Base-by-base conservation (phyloP, 2,329 filamentous ascomycete genomes). In the Trichoderma endophyticum region DNA sequence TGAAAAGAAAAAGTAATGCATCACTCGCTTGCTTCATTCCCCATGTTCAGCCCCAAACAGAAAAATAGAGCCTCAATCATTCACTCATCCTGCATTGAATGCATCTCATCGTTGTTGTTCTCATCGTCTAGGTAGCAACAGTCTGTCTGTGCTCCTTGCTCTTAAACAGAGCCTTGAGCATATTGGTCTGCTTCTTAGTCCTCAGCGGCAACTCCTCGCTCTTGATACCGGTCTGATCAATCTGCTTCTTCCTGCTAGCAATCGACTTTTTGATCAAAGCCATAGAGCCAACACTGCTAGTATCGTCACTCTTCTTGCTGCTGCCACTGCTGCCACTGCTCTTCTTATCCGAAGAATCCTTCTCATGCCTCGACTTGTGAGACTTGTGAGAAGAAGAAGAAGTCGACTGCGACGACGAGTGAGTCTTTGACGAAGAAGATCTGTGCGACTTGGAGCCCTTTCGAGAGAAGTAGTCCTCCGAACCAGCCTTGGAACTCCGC, bases 101-200 rank as follows among this genome's bases (percentile, higher is more conserved):
- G 15, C 26, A 48, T 32, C 24, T 6, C 26, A 48, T 32, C 24
- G 3, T 15, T 36, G 30, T 8, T 30, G 14, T 15, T 3, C 15
- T 36, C 36, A 15, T 39, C 64, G 6, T 34, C n/a, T 48, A 68
- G 6, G 66, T 36, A 5, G 21, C 18, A 18, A 61, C 12, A 12
- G 39, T 57, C n/a, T 71, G 66, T 9, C 57, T 56, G 1, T 63
- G 68, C 26, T 84, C 82, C 80, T 87, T 88, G 80, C 83, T 86
- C 82, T 86, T 87, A 77, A 90, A 89, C 71, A 90, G 74, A 3
- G 83, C 80, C 81, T 89, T 89, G 74, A 90, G 83, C 86, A 89
- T 87, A 76, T 85, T 89, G 54, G 77, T 82, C 75, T 86, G 83
- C 73, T 85, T 87, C 54, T 66, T 71, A 8, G 51, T 36, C 51